Base-by-base conservation (phyloP, 2,329 filamentous ascomycete species). In the Zymoseptoria tritici region DNA sequence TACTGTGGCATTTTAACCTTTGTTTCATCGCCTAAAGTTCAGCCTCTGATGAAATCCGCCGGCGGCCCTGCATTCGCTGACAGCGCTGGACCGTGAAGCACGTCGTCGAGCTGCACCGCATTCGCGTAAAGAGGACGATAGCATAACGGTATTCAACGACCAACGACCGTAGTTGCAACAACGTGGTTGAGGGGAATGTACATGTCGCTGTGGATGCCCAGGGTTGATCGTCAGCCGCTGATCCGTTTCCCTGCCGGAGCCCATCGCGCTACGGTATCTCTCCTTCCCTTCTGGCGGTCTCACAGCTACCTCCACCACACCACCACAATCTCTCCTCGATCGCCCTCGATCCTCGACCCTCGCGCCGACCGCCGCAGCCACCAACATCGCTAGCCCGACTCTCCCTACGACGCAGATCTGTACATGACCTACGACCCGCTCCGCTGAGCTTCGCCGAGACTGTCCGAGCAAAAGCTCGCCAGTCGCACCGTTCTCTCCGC, bases 381-480 rank as follows among this genome's bases (percentile, higher is more conserved):
- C 36, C 36, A 46, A 16, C 36, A 46, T 46, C 36, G 36, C 36
- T 46, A 46, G 36, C 36, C 11, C 36, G 16, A 46, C 36, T 46
- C 16, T 46, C 36, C 36, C 36, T 46, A 46, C 36, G 13, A 46
- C 36, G 36, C 36, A 11, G 36, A 46, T 46, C 36, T 46, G 36
- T 16, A 16, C 16, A 46, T 46, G 36, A 46, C 36, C 36, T 46
- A 46, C 36, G 36, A 46, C 36, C 13, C 13, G 11, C 36, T 46
- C 36, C 36, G 36, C 36, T 46, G 36, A 46, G 31, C 24, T 21
- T 26, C 31, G 53, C 58, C 57, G 26, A 58, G 56, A 60, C 60
- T 61, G 57, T 21, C 31, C 57, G 62, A 61, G 62, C 62, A 57
- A 49, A 49, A 61, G 61, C 61, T 63, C 57, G 61, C 29, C 58